phyloP scores from a whole-genome alignment of 139 green algal species.

The Dunaliella primolecta region DNA sequence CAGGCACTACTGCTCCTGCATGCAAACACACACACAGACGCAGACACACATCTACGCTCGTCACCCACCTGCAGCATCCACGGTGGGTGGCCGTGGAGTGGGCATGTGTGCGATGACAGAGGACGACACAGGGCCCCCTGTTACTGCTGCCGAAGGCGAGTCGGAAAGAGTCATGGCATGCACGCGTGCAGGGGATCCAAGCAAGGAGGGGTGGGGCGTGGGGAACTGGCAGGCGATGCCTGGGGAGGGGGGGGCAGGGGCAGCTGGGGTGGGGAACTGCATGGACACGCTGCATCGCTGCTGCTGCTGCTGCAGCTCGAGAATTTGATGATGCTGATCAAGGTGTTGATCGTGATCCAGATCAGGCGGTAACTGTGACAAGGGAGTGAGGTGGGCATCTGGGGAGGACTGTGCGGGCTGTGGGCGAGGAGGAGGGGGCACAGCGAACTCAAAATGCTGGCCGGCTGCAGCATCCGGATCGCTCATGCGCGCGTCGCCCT shows the following conservation, averaged over 20 bases:
- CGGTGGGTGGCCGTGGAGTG: neutral
- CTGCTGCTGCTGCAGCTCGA: neutral
- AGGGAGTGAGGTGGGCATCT: too few species aligned
- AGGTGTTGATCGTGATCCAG: too few species aligned
- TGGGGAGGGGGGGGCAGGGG: neutral
- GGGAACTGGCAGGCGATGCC: constrained; percentile 15
- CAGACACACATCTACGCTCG: neutral
- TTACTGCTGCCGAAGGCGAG: neutral
- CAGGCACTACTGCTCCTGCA: too few species aligned
- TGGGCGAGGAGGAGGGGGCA: too few species aligned
- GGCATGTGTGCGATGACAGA: neutral
- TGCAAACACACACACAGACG: too few species aligned
- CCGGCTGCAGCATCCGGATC: neutral
- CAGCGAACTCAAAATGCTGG: neutral
- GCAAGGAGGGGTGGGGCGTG: neutral
- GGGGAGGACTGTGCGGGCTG: too few species aligned
- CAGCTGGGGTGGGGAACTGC: constrained; percentile 11
- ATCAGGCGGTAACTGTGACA: too few species aligned
- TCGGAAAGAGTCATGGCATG: too few species aligned
- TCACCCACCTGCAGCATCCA: neutral
- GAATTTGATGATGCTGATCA: too few species aligned
- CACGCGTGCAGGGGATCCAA: neutral
- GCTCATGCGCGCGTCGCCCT: too few species aligned
- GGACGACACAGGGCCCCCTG: neutral
- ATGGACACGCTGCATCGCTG: neutral